A percentile compares a stretch with the other conserved stretches of the same genome.
Evolutionary conservation across 257 asterid genomes (phyloP).

Genomic region (Leonotis leonurus): DNA sequence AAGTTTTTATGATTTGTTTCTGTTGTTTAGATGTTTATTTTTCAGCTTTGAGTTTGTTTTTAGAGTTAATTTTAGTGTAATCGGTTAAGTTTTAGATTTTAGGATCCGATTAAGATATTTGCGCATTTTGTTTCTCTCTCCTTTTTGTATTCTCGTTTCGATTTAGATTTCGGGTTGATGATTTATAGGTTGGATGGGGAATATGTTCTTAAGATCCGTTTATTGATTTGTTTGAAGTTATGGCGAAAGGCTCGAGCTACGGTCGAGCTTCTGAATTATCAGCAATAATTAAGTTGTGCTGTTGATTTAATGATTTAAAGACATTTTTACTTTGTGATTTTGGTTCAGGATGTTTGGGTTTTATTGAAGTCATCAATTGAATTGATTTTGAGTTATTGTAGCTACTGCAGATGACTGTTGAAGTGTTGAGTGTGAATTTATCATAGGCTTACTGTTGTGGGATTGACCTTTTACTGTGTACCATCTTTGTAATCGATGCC

Average conservation of each 20-base stretch:
- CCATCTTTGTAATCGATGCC: background rate
- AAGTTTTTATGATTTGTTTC: background rate
- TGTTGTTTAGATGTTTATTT: constrained; percentile 1
- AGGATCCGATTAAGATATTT: background rate
- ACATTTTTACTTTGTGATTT: background rate
- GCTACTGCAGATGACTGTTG: background rate
- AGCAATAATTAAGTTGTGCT: background rate
- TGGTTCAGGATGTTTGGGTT: background rate
- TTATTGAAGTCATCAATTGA: background rate
- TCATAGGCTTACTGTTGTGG: background rate
- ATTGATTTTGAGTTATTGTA: background rate
- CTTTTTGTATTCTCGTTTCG: background rate
- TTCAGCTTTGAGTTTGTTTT: background rate
- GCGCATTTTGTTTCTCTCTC: background rate
- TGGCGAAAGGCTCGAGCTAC: background rate
- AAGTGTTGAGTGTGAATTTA: background rate
- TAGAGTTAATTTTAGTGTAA: background rate
- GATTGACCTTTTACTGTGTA: background rate
- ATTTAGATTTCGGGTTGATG: background rate
- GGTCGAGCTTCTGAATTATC: background rate
- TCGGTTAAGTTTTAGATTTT: background rate
- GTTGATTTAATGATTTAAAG: background rate
- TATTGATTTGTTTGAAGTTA: background rate
- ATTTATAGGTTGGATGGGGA: background rate
- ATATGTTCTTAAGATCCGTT: constrained; percentile 8